phyloP scores from a whole-genome alignment of 208 protist species.

The Acanthamoeba triangularis region DNA sequence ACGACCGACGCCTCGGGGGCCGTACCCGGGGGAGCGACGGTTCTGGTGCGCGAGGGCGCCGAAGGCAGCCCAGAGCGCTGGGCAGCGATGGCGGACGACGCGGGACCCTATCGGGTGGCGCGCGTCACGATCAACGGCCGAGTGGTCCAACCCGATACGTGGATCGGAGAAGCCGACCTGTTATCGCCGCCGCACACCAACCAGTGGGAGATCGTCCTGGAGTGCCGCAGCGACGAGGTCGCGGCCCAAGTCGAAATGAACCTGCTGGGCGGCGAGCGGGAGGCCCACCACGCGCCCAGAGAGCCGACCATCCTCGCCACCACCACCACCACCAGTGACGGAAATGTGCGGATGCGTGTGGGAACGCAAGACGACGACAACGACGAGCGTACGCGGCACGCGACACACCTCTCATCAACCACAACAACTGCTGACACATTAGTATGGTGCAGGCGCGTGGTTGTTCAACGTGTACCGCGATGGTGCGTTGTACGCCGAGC shows the following conservation, averaged over 20 bases:
- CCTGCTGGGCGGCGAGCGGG: not conserved
- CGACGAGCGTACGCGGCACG: too few relatives aligned
- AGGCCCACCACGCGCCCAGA: not conserved
- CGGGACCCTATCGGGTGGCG: not conserved
- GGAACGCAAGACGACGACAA: not conserved
- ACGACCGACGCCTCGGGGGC: too few relatives aligned
- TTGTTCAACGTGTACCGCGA: conserved; percentile 19
- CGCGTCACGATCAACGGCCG: not conserved
- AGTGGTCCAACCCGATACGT: not conserved
- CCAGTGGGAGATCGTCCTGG: not conserved
- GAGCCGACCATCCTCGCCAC: conserved; percentile 1
- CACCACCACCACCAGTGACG: too few relatives aligned
- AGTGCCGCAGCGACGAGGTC: not conserved
- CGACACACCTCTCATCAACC: too few relatives aligned
- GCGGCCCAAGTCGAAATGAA: not conserved
- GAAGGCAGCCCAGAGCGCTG: not conserved
- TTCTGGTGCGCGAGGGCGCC: not conserved
- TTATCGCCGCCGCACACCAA: not conserved
- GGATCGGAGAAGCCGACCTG: not conserved
- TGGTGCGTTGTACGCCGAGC: not conserved
- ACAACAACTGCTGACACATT: too few relatives aligned
- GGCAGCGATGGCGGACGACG: too few relatives aligned
- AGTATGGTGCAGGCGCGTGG: not conserved
- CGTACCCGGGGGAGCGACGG: not conserved
- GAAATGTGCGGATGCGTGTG: too few relatives aligned